A percentile compares a stretch with the other conserved stretches of the same genome.
Evolutionary conservation across 1,139 yeast genomes (phyloP).

Genomic region (Pichia norvegensis): DNA sequence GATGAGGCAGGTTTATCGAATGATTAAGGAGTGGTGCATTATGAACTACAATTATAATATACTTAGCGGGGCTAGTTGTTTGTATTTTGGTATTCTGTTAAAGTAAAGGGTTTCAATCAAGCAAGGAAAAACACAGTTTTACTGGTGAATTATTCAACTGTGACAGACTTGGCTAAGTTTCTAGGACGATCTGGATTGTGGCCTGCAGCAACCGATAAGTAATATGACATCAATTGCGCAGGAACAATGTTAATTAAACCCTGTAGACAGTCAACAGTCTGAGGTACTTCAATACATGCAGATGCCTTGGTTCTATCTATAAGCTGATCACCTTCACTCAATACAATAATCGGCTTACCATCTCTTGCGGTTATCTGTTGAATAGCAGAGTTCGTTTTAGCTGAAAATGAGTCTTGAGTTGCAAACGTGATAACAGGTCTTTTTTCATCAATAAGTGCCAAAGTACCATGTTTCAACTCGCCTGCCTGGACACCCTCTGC

Average conservation of each 20-base stretch:
- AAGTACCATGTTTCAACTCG: slow-evolving; percentile 96
- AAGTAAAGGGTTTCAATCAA: background rate
- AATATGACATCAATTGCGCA: slow-evolving; percentile 90
- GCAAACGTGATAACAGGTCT: slow-evolving; percentile 95
- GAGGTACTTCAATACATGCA: slow-evolving; percentile 82
- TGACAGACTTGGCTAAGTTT: slow-evolving; percentile 95
- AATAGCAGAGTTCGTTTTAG: slow-evolving; percentile 91
- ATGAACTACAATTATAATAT: too few relatives aligned
- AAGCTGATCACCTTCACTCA: slow-evolving; percentile 77
- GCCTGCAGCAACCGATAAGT: slow-evolving; percentile 94
- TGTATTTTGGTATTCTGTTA: too few relatives aligned
- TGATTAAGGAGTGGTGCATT: too few relatives aligned
- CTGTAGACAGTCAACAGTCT: slow-evolving; percentile 94
- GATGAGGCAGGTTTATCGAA: too few relatives aligned
- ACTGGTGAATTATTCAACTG: slow-evolving; percentile 75
- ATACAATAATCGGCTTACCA: slow-evolving; percentile 91
- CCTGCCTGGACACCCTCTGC: slow-evolving; percentile 99
- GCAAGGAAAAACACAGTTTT: too few relatives aligned
- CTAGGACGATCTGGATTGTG: slow-evolving; percentile 98
- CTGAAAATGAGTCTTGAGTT: slow-evolving; percentile 94
- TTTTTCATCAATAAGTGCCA: slow-evolving; percentile 90
- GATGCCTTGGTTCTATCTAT: slow-evolving; percentile 49
- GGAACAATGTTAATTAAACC: slow-evolving; percentile 94
- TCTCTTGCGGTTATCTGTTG: slow-evolving; percentile 96
- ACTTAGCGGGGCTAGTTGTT: too few relatives aligned